A percentile compares a stretch with the other conserved stretches of the same genome.
Evolutionary conservation across 2,329 filamentous ascomycete species (phyloP).

Genomic region (Exophiala sp.): DNA sequence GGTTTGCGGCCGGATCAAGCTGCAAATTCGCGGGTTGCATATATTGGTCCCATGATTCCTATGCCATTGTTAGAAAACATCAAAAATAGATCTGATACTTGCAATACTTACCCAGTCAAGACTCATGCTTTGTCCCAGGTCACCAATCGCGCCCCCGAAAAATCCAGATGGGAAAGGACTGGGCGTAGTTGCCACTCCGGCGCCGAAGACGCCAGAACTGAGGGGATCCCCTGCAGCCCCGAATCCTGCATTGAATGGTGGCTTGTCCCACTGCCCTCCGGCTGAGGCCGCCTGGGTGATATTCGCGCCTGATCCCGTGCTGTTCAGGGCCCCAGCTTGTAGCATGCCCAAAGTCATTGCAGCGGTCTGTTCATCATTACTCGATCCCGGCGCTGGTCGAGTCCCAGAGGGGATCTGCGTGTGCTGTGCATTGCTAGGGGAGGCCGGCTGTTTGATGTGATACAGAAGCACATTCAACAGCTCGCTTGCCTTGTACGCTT

Average conservation of each 20-base stretch:
- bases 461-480: conserved; percentile 78
- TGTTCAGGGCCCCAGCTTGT: conserved; percentile 37
- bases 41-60: conserved; percentile 65
- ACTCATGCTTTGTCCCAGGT: conserved; percentile 44
- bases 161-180: conserved; percentile 49
- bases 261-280: conserved; percentile 31
- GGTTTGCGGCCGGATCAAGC: conserved; percentile 38
- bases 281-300: conserved; percentile 31
- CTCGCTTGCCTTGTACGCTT: conserved; percentile 79
- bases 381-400: conserved; percentile 24
- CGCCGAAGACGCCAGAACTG: conserved; percentile 19
- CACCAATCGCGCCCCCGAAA: conserved; percentile 52
- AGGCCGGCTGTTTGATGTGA: conserved; percentile 52
- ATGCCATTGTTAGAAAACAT: conserved; percentile 29
- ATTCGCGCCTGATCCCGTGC: conserved; percentile 23
- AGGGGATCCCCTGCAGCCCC: conserved; percentile 5
- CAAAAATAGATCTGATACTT: neutral
- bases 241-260: conserved; percentile 1
- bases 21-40: conserved; percentile 51
- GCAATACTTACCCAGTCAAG: conserved; percentile 56
- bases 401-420: conserved; percentile 7
- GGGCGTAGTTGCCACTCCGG: conserved; percentile 39
- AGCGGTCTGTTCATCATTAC: conserved; percentile 57
- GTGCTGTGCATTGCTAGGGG: conserved; percentile 27
- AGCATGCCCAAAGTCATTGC: conserved; percentile 67